Base-by-base conservation (phyloP, 192 early-diverging fungal species). In the Coemansia sp. region DNA sequence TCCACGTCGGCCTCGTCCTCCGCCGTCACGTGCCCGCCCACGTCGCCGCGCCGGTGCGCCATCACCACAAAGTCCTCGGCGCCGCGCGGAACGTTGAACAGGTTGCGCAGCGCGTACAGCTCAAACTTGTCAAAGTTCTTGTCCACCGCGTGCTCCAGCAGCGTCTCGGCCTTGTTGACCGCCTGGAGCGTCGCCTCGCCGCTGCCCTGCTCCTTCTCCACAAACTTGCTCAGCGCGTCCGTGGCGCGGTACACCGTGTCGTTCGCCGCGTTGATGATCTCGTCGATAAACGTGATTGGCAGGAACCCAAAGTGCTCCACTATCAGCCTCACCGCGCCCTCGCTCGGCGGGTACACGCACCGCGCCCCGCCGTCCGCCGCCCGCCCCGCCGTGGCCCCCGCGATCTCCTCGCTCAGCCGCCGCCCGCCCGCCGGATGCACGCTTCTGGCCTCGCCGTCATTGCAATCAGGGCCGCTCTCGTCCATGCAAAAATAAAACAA, bases 51-150 rank as follows among this genome's bases (percentile, higher is more conserved):
- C 29, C 58, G 63, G 23, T 77, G 74, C 23, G 68, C 63, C 63
- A 77, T 34, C 15, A 67, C 63, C 26, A 77, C 14, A 37, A 71
- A 63, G 48, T 66, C 56, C 38, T 70, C 68, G 13, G 71, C 52
- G 0, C 68, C 78, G 13, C 72, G 58, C 2, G 86, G 88, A 21
- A 92, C 62, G 29, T 73, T 77, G 37, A 94, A 90, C 50, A 92
- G 75, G 35, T 89, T 90, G 36, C 84, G 80, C 51, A 88, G 72
- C 0, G 77, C 79, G 53, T 88, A 91, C 8, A 91, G 65, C 58
- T 94, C 90, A 60, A 89, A 90, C 25, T 82, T 79, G 65, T 92
- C 92, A 81, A 92, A 92, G 56, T 83, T 80, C 55, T 85, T 85
- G 60, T 92, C 92, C 45, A 94, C 83, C 4, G 83, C 71, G 21